Percentiles rank a stretch among this genome's conserved stretches.
Conservation (phyloP, 495 filamentous ascomycete genomes). For the Monascus purpureus region DNA sequence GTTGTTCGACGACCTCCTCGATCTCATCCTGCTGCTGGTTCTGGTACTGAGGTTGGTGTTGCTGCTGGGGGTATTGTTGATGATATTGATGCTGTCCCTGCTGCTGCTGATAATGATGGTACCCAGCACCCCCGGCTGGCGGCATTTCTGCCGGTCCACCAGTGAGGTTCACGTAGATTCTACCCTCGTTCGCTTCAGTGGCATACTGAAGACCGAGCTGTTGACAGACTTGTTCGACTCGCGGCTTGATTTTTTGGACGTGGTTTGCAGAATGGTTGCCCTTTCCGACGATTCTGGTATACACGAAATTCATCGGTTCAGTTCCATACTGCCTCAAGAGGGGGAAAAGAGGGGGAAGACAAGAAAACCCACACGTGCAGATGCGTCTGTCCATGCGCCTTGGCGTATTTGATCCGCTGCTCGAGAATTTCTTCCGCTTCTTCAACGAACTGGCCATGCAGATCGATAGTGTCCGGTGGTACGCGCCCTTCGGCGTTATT, state of each 20-base stretch:
- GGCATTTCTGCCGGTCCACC: conserved; percentile 46
- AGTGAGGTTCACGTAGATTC: conserved; percentile 60
- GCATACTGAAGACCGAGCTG: conserved; percentile 69
- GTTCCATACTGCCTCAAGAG: not conserved
- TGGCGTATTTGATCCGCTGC: conserved; percentile 63
- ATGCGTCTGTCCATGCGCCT: conserved; percentile 55
- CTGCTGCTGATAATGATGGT: conserved; percentile 19
- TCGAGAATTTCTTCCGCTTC: conserved; percentile 87
- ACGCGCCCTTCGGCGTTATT: conserved; percentile 69
- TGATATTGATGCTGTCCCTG: conserved; percentile 19
- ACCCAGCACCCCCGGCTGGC: conserved; percentile 20
- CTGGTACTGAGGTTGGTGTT: conserved; percentile 19
- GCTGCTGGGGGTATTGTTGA: conserved; percentile 22
- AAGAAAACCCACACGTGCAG: conserved; percentile 47
- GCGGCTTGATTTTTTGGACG: conserved; percentile 82
- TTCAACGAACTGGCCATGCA: conserved; percentile 86
- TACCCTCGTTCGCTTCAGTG: conserved; percentile 76
- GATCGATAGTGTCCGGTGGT: conserved; percentile 70
- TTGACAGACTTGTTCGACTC: conserved; percentile 71
- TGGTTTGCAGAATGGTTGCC: conserved; percentile 72
- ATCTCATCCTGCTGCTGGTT: conserved; percentile 44
- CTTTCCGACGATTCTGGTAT: conserved; percentile 69
- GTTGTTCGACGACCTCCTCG: conserved; percentile 47
- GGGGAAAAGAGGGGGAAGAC: not conserved
- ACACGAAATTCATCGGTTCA: not conserved